Evolutionary conservation across 2,329 filamentous ascomycete genomes (phyloP).

Genomic region (Sporothrix brunneoviolacea): DNA sequence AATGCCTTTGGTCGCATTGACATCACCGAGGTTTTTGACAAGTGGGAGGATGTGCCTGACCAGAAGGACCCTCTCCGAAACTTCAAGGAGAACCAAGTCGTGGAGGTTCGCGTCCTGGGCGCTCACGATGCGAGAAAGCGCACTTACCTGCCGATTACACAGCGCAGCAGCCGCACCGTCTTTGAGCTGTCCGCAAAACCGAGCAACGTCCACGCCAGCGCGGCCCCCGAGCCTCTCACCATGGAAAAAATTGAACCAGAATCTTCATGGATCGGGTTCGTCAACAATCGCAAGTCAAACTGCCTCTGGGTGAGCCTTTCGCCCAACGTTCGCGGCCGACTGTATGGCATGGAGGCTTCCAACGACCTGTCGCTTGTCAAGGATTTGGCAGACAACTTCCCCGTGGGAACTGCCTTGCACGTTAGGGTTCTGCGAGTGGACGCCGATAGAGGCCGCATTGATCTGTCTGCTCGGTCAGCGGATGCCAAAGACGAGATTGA

Average conservation of each 20-base stretch:
- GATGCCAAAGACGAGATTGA: constrained; percentile 52
- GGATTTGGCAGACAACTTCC: constrained; percentile 73
- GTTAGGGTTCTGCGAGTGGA: constrained; percentile 74
- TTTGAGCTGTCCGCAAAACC: constrained; percentile 82
- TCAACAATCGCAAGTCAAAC: constrained; percentile 80
- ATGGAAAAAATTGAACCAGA: constrained; percentile 68
- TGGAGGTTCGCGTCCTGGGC: constrained; percentile 73
- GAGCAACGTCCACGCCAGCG: constrained; percentile 48
- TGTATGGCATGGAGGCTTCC: constrained; percentile 76
- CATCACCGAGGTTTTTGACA: constrained; percentile 82
- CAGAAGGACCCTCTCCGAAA: constrained; percentile 70
- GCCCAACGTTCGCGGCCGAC: constrained; percentile 76
- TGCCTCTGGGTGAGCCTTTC: constrained; percentile 88
- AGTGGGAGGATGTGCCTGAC: constrained; percentile 79
- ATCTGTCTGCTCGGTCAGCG: constrained; percentile 68
- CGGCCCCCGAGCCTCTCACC: constrained; percentile 46
- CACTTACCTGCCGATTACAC: constrained; percentile 84
- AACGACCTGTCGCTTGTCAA: constrained; percentile 76
- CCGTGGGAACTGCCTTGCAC: constrained; percentile 79
- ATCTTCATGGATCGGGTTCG: constrained; percentile 69
- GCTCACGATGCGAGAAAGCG: constrained; percentile 87
- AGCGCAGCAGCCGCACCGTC: constrained; percentile 73
- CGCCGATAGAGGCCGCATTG: constrained; percentile 64
- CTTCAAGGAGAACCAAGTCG: constrained; percentile 63
- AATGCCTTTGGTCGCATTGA: constrained; percentile 90